A percentile compares a stretch with the other conserved stretches of the same genome.
Evolutionary conservation across 345 rosid genomes (phyloP).

Genomic region (Syzygium aromaticum): DNA sequence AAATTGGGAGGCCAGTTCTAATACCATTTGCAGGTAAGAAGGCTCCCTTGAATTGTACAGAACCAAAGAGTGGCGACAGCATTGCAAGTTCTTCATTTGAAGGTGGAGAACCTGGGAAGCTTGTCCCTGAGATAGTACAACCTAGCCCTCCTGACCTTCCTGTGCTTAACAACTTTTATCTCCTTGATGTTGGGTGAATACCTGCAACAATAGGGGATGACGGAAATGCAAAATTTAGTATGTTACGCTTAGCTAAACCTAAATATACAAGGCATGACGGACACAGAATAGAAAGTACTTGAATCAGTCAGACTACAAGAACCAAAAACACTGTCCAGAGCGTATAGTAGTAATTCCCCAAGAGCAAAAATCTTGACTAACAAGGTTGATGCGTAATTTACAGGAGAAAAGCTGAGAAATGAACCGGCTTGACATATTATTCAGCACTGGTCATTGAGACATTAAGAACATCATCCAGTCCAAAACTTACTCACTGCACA

Average conservation of each 20-base stretch:
- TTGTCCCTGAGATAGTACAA: constrained; percentile 82
- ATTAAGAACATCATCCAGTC: not conserved
- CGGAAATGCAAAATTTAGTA: not conserved
- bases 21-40: not conserved
- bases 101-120: constrained; percentile 87
- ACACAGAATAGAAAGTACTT: not conserved
- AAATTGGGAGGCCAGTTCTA: not conserved
- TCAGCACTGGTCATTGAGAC: not conserved
- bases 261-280: fast-evolving
- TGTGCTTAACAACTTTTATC: constrained; percentile 50
- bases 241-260: not conserved
- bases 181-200: constrained; percentile 79
- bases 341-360: not conserved
- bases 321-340: not conserved
- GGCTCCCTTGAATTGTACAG: not conserved
- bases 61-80: not conserved
- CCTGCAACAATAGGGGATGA: constrained; percentile 15
- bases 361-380: not conserved
- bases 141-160: constrained; percentile 86
- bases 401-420: not conserved
- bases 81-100: constrained; percentile 33
- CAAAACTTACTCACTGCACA: not conserved
- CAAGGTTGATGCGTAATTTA: not conserved
- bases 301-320: not conserved
- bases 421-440: not conserved